Evolutionary conservation across 1,284 basidiomycete species (phyloP).

Genomic region (Irpex lacteus): DNA sequence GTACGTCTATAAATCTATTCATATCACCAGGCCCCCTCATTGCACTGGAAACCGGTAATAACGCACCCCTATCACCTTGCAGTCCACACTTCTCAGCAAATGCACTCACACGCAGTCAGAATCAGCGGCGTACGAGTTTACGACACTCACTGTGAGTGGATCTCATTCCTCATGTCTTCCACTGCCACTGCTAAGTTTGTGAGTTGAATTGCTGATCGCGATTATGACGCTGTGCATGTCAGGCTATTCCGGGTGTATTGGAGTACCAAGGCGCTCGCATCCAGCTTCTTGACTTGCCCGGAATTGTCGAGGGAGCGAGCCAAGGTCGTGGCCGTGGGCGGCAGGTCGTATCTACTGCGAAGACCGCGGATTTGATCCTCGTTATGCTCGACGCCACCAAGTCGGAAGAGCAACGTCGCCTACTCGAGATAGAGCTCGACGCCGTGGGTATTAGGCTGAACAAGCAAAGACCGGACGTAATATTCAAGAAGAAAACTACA

Average conservation of each 20-base stretch:
- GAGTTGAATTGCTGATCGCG: slow-evolving; percentile 1
- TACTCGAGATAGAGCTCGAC: slow-evolving; percentile 92
- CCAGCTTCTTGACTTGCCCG: slow-evolving; percentile 93
- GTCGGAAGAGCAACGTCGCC: slow-evolving; percentile 85
- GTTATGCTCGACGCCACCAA: slow-evolving; percentile 98
- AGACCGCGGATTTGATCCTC: slow-evolving; percentile 94
- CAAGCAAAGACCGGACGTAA: slow-evolving; percentile 83
- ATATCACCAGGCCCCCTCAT: background rate
- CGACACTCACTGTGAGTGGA: slow-evolving; percentile 75
- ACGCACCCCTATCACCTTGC: slow-evolving; percentile 8
- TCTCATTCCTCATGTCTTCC: background rate
- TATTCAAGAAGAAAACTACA: slow-evolving; percentile 83
- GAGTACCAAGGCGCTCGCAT: slow-evolving; percentile 93
- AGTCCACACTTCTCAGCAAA: slow-evolving; percentile 92
- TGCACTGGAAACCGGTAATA: background rate
- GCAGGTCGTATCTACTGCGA: slow-evolving; percentile 93
- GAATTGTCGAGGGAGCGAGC: slow-evolving; percentile 96
- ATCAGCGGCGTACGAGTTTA: slow-evolving; percentile 95
- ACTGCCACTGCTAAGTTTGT: background rate
- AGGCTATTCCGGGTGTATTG: slow-evolving; percentile 93
- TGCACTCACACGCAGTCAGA: slow-evolving; percentile 89
- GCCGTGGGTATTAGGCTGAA: slow-evolving; percentile 96
- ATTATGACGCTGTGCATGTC: slow-evolving; percentile 7
- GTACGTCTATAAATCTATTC: slow-evolving; percentile 29
- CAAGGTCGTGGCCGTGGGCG: slow-evolving; percentile 92